Evolutionary conservation across 192 early-diverging fungal genomes (phyloP), one percentile per base, ranked within the genome.

Genomic region (Pilaira anomala): DNA sequence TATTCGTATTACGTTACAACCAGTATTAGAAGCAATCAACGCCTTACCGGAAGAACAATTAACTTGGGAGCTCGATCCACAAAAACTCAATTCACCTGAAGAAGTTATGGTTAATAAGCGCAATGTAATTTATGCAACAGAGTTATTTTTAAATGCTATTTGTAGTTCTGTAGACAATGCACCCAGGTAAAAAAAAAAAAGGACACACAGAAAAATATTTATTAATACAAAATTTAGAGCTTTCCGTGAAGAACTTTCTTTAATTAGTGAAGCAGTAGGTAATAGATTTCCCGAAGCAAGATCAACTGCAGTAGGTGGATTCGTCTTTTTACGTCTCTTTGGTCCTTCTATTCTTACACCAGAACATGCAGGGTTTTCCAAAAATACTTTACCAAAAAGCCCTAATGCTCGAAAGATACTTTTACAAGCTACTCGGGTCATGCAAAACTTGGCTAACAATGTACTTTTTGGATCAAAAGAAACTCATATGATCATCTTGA

Each of bases 371-470:
- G 88, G 85, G 3, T 76, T 97, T 44, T 73, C 93, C 42, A 77
- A 77, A 49, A 54, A 60, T 1, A 63, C 81, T 18, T 78, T 86
- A 29, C 84, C 89, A 46, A 75, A 78, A 42, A 73, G 73, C 52
- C 81, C 87, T 44, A 86, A 93, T 25, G 71, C 94, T 30, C 83
- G 89, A 28, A 86, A 94, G 39, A 89, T 95, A 40, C 73, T 96
- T 49, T 75, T 98, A 30, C 76, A 97, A 40, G 88, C 89, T 44
- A 96, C 94, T 13, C 97, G 97, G 73, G 91, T 97, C 9, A 95
- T 98, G 55, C 95, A 97, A 63, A 97, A 97, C 67, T 68, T 98
- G 57, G 94, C 95, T 28, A 98, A 98, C 71, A 91, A 96, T 68
- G 89, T 97, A 18, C 78, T 92, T 28, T 98, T 98, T 75, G 94